phyloP scores from a whole-genome alignment of 139 green algal genomes.

The Auxenochlorella pyrenoidosa region DNA sequence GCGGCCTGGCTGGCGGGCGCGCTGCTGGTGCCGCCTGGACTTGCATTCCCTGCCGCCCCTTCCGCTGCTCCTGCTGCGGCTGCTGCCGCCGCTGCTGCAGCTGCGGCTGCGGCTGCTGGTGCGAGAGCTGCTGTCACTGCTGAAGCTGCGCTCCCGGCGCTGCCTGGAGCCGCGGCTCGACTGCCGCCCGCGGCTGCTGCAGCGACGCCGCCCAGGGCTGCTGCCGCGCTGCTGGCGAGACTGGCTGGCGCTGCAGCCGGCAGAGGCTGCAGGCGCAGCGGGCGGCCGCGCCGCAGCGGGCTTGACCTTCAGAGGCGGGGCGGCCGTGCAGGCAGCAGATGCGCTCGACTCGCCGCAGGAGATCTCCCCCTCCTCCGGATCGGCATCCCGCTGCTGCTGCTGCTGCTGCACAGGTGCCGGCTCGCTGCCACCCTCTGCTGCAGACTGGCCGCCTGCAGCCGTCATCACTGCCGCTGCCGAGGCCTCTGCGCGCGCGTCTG shows the following conservation, averaged over 20 bases:
- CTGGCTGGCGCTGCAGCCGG: not conserved
- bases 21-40: not conserved
- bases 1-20: not conserved
- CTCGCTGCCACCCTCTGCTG: not conserved
- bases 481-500: too few relatives aligned
- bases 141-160: slow-evolving; percentile 1
- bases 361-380: not conserved
- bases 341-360: not conserved
- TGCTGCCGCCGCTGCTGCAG: not conserved
- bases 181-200: not conserved
- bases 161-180: not conserved
- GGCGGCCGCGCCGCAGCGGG: not conserved
- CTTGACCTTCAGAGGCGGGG: not conserved
- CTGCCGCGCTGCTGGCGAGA: not conserved
- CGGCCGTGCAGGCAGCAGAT: not conserved
- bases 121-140: not conserved
- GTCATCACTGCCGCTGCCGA: not conserved
- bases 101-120: not conserved
- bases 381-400: not conserved
- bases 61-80: not conserved
- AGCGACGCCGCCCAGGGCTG: not conserved
- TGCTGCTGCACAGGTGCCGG: not conserved
- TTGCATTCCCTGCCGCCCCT: not conserved
- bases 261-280: not conserved
- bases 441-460: not conserved